A percentile compares a stretch with the other conserved stretches of the same genome.
Conservation (phyloP, 768 basidiomycete species). For the Cystofilobasidium capitatum region DNA sequence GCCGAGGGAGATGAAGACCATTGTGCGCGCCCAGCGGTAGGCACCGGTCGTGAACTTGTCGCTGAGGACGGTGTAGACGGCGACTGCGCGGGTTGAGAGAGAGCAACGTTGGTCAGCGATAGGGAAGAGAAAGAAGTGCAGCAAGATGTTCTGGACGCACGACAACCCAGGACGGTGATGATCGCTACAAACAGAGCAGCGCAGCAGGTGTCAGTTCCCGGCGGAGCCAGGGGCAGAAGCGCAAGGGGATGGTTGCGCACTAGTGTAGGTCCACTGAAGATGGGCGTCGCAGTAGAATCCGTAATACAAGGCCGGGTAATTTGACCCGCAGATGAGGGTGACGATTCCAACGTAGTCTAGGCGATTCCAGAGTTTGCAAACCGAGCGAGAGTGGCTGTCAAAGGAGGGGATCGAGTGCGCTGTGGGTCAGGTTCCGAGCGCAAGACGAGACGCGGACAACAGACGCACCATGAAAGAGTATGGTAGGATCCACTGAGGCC, state of each 20-base stretch:
- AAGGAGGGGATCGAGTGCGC: constrained; percentile 34
- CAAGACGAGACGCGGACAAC: background rate
- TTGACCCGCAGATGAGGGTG: constrained; percentile 65
- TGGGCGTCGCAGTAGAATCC: constrained; percentile 60
- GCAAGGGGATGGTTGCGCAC: background rate
- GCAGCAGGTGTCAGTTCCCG: constrained; percentile 4
- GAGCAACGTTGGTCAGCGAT: background rate
- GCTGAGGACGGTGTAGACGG: constrained; percentile 56
- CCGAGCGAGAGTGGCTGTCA: constrained; percentile 55
- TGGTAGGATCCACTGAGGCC: constrained; percentile 8
- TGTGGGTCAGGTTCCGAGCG: no score
- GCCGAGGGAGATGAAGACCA: constrained; percentile 69
- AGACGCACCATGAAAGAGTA: constrained; percentile 7
- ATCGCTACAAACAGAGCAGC: constrained; percentile 8
- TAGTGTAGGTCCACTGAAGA: constrained; percentile 48
- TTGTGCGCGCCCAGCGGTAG: constrained; percentile 65
- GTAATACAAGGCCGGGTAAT: constrained; percentile 66
- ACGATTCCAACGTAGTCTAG: constrained; percentile 58
- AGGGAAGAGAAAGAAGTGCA: background rate
- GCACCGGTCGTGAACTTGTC: constrained; percentile 67
- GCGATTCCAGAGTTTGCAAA: constrained; percentile 36
- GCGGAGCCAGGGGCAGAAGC: constrained; percentile 7
- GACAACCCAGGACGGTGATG: constrained; percentile 3
- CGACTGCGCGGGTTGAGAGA: background rate
- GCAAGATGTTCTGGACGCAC: background rate